phyloP scores from a whole-genome alignment of 2,329 filamentous ascomycete genomes.

The Pseudogymnoascus sp. region DNA sequence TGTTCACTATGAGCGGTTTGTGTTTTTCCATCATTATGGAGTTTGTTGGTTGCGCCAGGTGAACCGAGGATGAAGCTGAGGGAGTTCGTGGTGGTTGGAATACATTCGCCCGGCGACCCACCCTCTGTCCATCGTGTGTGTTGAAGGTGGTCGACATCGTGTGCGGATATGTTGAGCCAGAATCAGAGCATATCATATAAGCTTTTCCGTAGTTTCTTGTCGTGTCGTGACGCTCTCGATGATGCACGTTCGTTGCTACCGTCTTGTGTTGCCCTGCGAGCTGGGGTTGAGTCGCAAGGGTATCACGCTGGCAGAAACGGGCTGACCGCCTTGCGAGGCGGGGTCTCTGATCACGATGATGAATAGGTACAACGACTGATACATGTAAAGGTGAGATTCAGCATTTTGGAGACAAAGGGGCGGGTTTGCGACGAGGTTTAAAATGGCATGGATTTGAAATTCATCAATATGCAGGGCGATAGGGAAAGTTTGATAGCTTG shows the following conservation, averaged over 20 bases:
- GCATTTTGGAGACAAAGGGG: constrained; percentile 3
- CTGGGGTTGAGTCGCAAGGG: not conserved
- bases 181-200: not conserved
- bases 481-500: constrained; percentile 8
- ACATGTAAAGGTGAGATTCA: not conserved
- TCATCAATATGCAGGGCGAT: constrained; percentile 8
- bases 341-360: constrained; percentile 3
- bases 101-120: constrained; percentile 25
- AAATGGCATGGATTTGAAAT: constrained; percentile 8
- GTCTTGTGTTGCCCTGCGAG: constrained; percentile 2
- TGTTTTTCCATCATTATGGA: constrained; percentile 9
- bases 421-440: constrained; percentile 3
- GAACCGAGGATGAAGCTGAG: constrained; percentile 28
- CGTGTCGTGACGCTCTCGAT: not conserved
- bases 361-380: not conserved
- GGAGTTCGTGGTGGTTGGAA: constrained; percentile 38
- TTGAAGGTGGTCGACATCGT: constrained; percentile 7
- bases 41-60: constrained; percentile 20
- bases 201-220: not conserved
- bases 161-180: not conserved
- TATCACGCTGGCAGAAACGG: not conserved
- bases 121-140: constrained; percentile 6
- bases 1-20: not conserved
- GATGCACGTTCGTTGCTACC: not conserved
- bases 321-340: constrained; percentile 5